Base-by-base conservation (phyloP, 2,329 filamentous ascomycete genomes). In the Aspergillus sp. region DNA sequence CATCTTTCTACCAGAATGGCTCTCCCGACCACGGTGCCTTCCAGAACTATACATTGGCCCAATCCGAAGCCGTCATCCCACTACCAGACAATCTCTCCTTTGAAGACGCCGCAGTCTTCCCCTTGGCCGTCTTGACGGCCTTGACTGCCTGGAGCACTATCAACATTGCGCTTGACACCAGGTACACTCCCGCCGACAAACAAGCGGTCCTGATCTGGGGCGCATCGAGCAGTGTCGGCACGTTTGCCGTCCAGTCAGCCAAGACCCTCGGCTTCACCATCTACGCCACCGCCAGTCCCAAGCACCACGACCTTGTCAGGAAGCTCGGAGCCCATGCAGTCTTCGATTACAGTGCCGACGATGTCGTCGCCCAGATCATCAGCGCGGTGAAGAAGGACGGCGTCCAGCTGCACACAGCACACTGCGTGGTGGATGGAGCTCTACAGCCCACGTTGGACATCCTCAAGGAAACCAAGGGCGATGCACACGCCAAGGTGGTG, bases 341-440 rank as follows among this genome's bases (percentile, higher is more conserved):
- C 1, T 77, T 77, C 47, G 73, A 78, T 50, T 77, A 78, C 53
- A 67, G 66, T 9, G 57, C 62, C 3, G 42, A 56, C 3, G 49
- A 66, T 22, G 64, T 73, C 0, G 66, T 71, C 1, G 45, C 50
- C 1, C 53, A 65, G 7, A 68, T 77, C 33, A 45, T 69, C 1
- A 40, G 45, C 1, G 54, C 63, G 3, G 57, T 57, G 2, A 60
- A 59, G 35, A 46, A 53, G 20, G 65, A 65, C 53, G 59, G 51
- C 3, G 43, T 60, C 17, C 41, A 38, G 4, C 41, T 63, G 26
- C 38, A 45, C 14, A 52, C 33, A 8, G 61, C 60, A 32, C 50
- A 56, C 42, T 53, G 49, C 22, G 50, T 56, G 16, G 55, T 56
- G 1, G 35, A 45, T 7, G 56, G 50, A 19, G 54, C 50, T 33